These are phyloP conservation scores for Kluyveromyces dobzhanskii DNA, from an alignment of 805 yeast species.

Conservation along the genomic window DNA sequence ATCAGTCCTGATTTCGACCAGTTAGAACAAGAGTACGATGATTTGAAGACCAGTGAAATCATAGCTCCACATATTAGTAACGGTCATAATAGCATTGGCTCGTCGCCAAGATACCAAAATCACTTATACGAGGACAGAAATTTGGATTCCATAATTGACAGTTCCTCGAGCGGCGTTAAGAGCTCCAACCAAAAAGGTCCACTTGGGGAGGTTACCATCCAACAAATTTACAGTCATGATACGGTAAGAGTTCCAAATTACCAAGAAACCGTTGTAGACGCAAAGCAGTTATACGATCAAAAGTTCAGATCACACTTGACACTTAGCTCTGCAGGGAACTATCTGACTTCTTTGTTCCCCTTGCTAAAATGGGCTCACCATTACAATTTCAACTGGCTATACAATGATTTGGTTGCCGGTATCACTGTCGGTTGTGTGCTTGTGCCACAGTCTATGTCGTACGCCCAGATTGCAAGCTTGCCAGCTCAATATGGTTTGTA, in stretches of 20 bases:
- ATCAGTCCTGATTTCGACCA: constrained; percentile 15
- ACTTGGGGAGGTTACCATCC: neutral
- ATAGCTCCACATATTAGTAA: constrained; percentile 4
- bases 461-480: constrained; percentile 78
- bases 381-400: constrained; percentile 73
- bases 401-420: constrained; percentile 83
- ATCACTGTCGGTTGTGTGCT: constrained; percentile 87
- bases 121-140: neutral
- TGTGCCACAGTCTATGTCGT: constrained; percentile 95
- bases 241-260: constrained; percentile 9
- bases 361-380: constrained; percentile 76
- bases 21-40: constrained; percentile 23
- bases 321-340: constrained; percentile 32
- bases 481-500: constrained; percentile 81
- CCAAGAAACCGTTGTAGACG: constrained; percentile 15
- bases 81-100: neutral
- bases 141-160: neutral
- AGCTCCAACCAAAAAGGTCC: neutral
- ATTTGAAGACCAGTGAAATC: constrained; percentile 15
- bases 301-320: constrained; percentile 22
- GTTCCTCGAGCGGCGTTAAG: neutral
- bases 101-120: neutral
- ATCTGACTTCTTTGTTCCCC: constrained; percentile 65
- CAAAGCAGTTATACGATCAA: constrained; percentile 19
- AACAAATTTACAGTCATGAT: neutral